Evolutionary conservation across 768 basidiomycete species (phyloP), one percentile per base, ranked within the genome.

Genomic region (Lentinula lateritia): DNA sequence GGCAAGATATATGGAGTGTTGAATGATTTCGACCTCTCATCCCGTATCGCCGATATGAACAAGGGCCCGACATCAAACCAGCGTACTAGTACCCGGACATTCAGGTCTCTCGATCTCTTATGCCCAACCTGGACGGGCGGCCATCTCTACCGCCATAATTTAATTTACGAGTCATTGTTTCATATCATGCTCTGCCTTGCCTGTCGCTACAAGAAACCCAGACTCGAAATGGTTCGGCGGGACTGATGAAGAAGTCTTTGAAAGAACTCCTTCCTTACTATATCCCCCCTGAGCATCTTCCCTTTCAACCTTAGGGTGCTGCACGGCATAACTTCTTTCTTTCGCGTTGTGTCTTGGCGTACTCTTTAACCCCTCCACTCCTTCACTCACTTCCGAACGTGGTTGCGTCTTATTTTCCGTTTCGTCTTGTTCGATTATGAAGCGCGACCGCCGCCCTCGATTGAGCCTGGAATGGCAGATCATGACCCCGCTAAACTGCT

Each of bases 1-100:
- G 42, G 53, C 61, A 46, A 63, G 34, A 42, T 53, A 42, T 56
- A 61, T 36, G 58, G 62, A 61, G 63, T 64, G 10, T 42, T 64
- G 8, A 57, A 58, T 36, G 63, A 64, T 39, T 63, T 59, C 38
- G 62, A 63, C 46, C 45, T 62, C 20, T 41, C 62, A 12, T 60
- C 39, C 36, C 59, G 6, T 15, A 3, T 34, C 16, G 32, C 34
- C 6, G 50, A 52, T 16, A 5, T 34, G 50, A 34, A 6, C 6
- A 45, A 45, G 32, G 20, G n/a, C 15, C n/a, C 61, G 16, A 34
- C 36, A 2, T 32, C 32, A 1, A 36, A 48, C 6, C 61, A 58
- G 12, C 45, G 55, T 45, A 58, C 41, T 45, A 56, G 61, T 16
- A 58, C 61, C n/a, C 10, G 10, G 8, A 55, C 43, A 1, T 62